Percentiles rank a stretch among this genome's conserved stretches.
Evolutionary conservation across 805 yeast species (phyloP).

Genomic region (Starmerella sp.): DNA sequence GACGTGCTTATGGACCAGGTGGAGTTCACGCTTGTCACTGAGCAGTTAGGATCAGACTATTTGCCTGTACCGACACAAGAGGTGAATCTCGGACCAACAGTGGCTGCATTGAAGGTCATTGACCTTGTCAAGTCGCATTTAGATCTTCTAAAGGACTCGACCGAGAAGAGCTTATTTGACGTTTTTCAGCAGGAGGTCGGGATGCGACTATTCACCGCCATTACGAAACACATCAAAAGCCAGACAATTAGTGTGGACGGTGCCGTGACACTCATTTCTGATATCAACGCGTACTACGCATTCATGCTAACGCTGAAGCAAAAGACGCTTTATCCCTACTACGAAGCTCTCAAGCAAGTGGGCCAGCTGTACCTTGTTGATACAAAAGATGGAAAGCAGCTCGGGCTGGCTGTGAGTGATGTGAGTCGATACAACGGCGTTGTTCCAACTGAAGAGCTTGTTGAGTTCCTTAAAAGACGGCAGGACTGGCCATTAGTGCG

Average conservation of each 20-base stretch:
- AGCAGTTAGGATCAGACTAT: slow-evolving; percentile 52
- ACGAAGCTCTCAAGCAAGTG: slow-evolving; percentile 70
- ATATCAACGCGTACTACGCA: slow-evolving; percentile 64
- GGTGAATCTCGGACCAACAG: slow-evolving; percentile 35
- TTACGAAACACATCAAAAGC: slow-evolving; percentile 66
- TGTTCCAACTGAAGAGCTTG: slow-evolving; percentile 85
- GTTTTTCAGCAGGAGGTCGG: slow-evolving; percentile 93
- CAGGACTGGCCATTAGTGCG: slow-evolving; percentile 74
- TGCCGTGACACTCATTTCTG: slow-evolving; percentile 71
- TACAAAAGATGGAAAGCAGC: slow-evolving; percentile 62
- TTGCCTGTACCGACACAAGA: slow-evolving; percentile 35
- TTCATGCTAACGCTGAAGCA: slow-evolving; percentile 52
- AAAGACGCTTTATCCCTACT: slow-evolving; percentile 50
- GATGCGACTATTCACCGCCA: slow-evolving; percentile 62
- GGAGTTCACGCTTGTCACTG: slow-evolving; percentile 45
- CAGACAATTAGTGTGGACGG: slow-evolving; percentile 69
- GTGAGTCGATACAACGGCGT: slow-evolving; percentile 78
- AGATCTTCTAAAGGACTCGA: slow-evolving; percentile 60
- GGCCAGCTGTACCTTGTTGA: slow-evolving; percentile 71
- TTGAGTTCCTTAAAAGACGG: slow-evolving; percentile 78
- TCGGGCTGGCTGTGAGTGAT: slow-evolving; percentile 76
- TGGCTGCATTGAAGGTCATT: slow-evolving; percentile 55
- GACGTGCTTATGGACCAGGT: slow-evolving; percentile 78
- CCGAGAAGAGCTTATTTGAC: slow-evolving; percentile 79
- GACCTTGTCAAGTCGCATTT: slow-evolving; percentile 59